These are phyloP conservation scores for Creolimax fragrantissima DNA, from an alignment of 78 protist genomes.

Conservation along the genomic window DNA sequence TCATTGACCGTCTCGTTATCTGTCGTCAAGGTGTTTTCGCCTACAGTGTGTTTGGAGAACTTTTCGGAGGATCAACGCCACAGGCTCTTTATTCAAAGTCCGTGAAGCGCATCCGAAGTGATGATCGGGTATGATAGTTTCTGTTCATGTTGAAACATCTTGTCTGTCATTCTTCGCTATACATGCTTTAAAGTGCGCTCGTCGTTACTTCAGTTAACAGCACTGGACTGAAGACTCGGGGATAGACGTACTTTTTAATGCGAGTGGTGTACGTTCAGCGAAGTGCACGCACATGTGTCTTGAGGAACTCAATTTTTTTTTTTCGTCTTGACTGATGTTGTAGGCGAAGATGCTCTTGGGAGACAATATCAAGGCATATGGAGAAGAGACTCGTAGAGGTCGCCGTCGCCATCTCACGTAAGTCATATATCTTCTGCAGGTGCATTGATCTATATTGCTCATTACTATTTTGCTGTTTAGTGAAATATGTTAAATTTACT, in stretches of 20 bases:
- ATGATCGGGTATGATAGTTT: neutral
- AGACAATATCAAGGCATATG: neutral
- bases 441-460: neutral
- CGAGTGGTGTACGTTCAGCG: neutral
- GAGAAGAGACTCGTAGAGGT: neutral
- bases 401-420: neutral
- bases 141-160: neutral
- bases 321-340: too few species aligned
- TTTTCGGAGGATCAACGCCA: neutral
- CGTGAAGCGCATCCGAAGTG: neutral
- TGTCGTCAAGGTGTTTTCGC: neutral
- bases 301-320: too few species aligned
- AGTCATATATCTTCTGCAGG: neutral
- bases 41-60: constrained; percentile 7
- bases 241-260: neutral
- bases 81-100: neutral
- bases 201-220: neutral
- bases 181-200: neutral
- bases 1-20: too few species aligned
- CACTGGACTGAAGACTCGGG: neutral
- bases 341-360: neutral
- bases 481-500: neutral
- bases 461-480: neutral
- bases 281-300: neutral
- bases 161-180: neutral